Evolutionary conservation across 805 yeast species (phyloP).

Genomic region (Teunomyces aglyptinius): DNA sequence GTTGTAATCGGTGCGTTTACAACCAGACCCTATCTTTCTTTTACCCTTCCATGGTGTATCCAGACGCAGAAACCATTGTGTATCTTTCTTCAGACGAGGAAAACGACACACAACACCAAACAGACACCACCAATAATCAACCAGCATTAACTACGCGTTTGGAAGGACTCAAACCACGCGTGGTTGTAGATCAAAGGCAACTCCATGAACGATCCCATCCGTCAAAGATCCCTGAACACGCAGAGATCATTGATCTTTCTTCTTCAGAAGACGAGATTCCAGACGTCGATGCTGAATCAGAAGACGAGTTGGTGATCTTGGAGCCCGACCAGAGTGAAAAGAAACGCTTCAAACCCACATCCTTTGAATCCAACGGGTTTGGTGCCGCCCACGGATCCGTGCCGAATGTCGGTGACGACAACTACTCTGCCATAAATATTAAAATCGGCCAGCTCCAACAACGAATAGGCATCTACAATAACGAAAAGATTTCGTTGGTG

Average conservation of each 20-base stretch:
- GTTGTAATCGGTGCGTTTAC: too few relatives aligned
- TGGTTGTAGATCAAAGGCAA: neutral
- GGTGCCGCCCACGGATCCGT: neutral
- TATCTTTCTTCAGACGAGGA: conserved; percentile 12
- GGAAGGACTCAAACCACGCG: neutral
- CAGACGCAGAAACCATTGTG: conserved; percentile 4
- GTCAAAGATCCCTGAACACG: neutral
- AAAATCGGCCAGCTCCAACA: conserved; percentile 7
- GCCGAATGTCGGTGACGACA: conserved; percentile 7
- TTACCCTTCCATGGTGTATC: neutral
- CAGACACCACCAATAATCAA: neutral
- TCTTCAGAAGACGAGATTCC: conserved; percentile 7
- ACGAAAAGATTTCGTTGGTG: neutral
- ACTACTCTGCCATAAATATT: conserved; percentile 1
- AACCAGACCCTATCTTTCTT: too few relatives aligned
- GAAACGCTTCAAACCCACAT: conserved; percentile 11
- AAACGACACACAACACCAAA: neutral
- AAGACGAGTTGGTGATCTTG: conserved; percentile 12
- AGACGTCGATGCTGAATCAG: conserved; percentile 4
- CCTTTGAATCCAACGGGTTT: conserved; percentile 5
- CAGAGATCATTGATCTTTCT: conserved; percentile 5
- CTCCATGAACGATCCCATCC: neutral
- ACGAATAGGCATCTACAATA: conserved; percentile 2
- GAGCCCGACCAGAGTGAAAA: conserved; percentile 6
- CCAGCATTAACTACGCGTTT: neutral